Evolutionary conservation across 73 alveolate genomes (phyloP).

Genomic region (Tetrahymena malaccensis): DNA sequence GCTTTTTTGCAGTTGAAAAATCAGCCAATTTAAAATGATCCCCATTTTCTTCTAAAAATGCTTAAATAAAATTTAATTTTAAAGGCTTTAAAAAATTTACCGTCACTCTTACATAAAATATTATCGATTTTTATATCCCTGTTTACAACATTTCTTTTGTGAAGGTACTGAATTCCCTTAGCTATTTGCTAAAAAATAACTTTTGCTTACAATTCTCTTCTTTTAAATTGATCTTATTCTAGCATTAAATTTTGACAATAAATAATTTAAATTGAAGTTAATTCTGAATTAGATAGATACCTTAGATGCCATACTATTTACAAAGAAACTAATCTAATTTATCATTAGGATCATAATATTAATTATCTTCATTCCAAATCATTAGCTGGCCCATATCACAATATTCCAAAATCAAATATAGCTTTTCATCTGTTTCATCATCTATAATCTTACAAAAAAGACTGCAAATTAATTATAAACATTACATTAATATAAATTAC

Average conservation of each 20-base stretch:
- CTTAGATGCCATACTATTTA: not conserved
- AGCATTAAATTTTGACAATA: not conserved
- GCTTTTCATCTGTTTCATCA: not conserved
- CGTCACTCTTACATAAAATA: not conserved
- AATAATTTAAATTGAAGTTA: not conserved
- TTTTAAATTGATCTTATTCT: not conserved
- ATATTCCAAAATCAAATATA: not conserved
- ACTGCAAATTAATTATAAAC: not conserved
- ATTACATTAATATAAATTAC: not conserved
- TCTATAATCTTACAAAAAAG: not conserved
- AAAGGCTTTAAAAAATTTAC: not conserved
- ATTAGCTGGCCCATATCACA: not conserved
- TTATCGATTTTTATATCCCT: not conserved
- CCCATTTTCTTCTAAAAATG: not conserved
- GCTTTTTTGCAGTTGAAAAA: not conserved
- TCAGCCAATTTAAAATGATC: not conserved
- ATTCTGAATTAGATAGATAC: not conserved
- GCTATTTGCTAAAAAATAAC: not conserved
- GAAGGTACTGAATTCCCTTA: not conserved
- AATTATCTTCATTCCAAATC: not conserved
- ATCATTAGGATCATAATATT: not conserved
- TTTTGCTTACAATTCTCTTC: not conserved
- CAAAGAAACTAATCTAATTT: not conserved
- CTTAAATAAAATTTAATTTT: not conserved
- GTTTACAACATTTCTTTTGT: not conserved